Conservation (phyloP, 441 rosid genomes). For the Populus hybrid region DNA sequence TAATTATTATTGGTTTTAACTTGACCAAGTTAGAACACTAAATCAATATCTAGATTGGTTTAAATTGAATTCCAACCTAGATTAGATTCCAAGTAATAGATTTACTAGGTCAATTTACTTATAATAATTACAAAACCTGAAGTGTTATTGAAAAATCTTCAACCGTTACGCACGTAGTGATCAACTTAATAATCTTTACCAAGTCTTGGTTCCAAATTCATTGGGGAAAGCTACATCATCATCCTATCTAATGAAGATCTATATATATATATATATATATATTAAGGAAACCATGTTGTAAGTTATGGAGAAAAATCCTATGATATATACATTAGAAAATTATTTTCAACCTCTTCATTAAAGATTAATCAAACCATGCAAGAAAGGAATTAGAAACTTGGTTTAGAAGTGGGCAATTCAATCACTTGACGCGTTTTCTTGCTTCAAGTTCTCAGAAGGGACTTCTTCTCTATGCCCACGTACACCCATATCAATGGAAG, state of each 20-base stretch:
- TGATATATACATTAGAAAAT: no score
- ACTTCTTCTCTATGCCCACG: background rate
- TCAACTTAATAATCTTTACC: background rate
- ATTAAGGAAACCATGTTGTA: background rate
- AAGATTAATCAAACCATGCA: no score
- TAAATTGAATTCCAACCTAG: no score
- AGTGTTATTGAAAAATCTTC: background rate
- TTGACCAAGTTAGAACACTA: no score
- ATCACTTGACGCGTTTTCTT: background rate
- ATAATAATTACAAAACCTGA: background rate
- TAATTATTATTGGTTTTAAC: no score
- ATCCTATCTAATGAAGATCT: background rate
- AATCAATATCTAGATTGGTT: no score
- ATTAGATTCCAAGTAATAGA: no score
- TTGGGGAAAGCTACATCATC: background rate
- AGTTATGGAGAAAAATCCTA: background rate
- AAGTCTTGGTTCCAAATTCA: background rate
- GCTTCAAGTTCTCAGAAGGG: background rate
- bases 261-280: no score
- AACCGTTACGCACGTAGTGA: background rate
- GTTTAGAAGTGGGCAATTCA: background rate
- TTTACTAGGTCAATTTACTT: no score
- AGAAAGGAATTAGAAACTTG: background rate
- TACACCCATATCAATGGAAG: no score
- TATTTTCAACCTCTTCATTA: no score